Conservation (phyloP, 495 filamentous ascomycete species). For the Paragyromitra xinjiangensis region DNA sequence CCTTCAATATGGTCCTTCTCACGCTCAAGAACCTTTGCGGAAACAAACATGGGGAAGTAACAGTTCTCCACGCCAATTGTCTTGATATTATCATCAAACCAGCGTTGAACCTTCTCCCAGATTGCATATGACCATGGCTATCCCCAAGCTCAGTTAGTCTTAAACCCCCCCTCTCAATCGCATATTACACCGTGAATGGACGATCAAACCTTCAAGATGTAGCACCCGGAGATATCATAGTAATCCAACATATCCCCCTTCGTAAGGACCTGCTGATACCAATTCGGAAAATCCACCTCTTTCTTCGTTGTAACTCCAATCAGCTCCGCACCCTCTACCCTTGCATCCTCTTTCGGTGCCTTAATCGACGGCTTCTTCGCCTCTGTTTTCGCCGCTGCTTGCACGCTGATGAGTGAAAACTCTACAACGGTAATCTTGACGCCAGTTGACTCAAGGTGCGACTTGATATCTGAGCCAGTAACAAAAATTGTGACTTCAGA, state of each 20-base stretch:
- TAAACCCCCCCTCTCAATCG: neutral
- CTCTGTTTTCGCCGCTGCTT: constrained; percentile 61
- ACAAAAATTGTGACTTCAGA: constrained; percentile 55
- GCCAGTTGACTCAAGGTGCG: constrained; percentile 54
- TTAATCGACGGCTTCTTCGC: constrained; percentile 62
- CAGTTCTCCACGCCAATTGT: constrained; percentile 90
- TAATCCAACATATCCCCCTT: constrained; percentile 96
- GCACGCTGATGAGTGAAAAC: constrained; percentile 51
- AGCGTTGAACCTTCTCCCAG: constrained; percentile 90
- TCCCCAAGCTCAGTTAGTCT: constrained; percentile 58
- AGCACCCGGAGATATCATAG: constrained; percentile 94
- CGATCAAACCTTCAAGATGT: constrained; percentile 78
- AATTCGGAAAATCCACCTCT: constrained; percentile 84
- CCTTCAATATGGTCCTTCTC: constrained; percentile 98
- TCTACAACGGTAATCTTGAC: constrained; percentile 56
- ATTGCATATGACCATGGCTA: constrained; percentile 76
- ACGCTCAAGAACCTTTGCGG: constrained; percentile 84
- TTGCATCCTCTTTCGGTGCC: constrained; percentile 60
- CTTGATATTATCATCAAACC: constrained; percentile 88
- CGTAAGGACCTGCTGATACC: constrained; percentile 95
- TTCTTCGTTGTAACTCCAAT: constrained; percentile 89
- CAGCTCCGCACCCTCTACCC: constrained; percentile 69
- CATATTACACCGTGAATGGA: neutral
- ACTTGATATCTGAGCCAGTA: constrained; percentile 45
- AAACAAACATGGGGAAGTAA: constrained; percentile 95